Percentiles rank a stretch among this genome's conserved stretches.
Evolutionary conservation across 2,329 filamentous ascomycete genomes (phyloP).

Genomic region (Fusarium guadeloupense): DNA sequence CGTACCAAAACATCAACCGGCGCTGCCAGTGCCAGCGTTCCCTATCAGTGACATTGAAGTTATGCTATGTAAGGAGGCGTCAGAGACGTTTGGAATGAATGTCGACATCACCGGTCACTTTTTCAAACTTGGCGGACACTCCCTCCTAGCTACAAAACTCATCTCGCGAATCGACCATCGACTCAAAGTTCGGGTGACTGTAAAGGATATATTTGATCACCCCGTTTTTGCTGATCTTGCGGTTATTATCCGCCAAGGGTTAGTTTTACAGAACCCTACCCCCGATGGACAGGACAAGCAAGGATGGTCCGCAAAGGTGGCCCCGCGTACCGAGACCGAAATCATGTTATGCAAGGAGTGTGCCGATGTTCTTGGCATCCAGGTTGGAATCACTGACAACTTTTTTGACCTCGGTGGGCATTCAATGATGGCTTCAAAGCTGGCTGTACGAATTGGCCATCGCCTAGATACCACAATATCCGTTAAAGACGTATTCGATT

Average conservation of each 20-base stretch:
- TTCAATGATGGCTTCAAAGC: slow-evolving; percentile 13
- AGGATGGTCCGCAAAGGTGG: neutral
- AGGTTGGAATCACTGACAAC: slow-evolving; percentile 9
- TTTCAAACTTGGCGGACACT: slow-evolving; percentile 12
- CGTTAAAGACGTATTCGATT: slow-evolving; percentile 15
- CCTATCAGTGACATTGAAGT: neutral
- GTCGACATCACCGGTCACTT: slow-evolving; percentile 4
- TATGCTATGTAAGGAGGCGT: neutral
- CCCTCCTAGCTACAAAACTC: slow-evolving; percentile 12
- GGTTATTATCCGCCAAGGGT: neutral
- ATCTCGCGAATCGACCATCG: neutral
- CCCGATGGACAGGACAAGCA: neutral
- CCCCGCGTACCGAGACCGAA: slow-evolving; percentile 5
- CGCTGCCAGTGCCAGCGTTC: neutral
- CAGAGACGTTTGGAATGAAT: slow-evolving; percentile 1
- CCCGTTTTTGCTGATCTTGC: slow-evolving; percentile 2
- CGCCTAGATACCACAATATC: neutral
- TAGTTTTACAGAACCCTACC: neutral
- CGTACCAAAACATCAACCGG: neutral
- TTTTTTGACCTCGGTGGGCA: slow-evolving; percentile 17
- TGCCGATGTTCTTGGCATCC: neutral
- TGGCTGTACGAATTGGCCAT: slow-evolving; percentile 3
- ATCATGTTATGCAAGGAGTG: neutral
- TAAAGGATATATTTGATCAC: slow-evolving; percentile 11
- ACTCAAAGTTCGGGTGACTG: neutral